Percentiles rank a stretch among this genome's conserved stretches.
Evolutionary conservation across 257 asterid genomes (phyloP).

Genomic region (Nemophila menziesii): DNA sequence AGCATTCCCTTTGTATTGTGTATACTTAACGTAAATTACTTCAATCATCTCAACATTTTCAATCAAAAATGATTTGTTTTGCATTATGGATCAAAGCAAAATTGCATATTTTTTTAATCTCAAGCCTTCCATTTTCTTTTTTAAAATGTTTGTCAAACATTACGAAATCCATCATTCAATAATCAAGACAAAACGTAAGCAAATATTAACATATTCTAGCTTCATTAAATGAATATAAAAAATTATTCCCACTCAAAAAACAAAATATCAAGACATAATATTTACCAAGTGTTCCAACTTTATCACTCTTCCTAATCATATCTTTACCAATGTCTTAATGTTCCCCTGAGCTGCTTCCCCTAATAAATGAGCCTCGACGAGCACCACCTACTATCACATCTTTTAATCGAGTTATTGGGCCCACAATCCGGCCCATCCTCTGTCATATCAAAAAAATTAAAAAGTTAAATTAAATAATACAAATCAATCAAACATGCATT

Average conservation of each 20-base stretch:
- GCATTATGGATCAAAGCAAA: too few relatives aligned
- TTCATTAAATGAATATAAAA: background rate
- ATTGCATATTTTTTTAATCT: too few relatives aligned
- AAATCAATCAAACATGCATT: too few relatives aligned
- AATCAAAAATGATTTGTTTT: too few relatives aligned
- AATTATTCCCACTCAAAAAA: background rate
- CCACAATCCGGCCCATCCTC: constrained; percentile 42
- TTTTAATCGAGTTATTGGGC: constrained; percentile 49
- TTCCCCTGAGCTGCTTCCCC: constrained; percentile 31
- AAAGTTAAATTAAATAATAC: too few relatives aligned
- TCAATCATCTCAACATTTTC: too few relatives aligned
- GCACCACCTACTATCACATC: constrained; percentile 45
- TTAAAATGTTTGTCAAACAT: too few relatives aligned
- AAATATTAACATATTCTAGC: background rate
- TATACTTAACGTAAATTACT: too few relatives aligned
- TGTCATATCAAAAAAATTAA: constrained; percentile 15
- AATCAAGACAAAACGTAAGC: too few relatives aligned
- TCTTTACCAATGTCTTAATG: constrained; percentile 17
- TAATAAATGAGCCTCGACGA: constrained; percentile 33
- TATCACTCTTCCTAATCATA: background rate
- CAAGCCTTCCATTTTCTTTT: too few relatives aligned
- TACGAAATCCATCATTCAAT: background rate
- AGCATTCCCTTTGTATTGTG: too few relatives aligned
- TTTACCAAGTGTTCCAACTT: background rate
- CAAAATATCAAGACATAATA: background rate